A percentile compares a stretch with the other conserved stretches of the same genome.
Evolutionary conservation across 2,329 filamentous ascomycete species (phyloP).

Genomic region (Penicillium fuscoglaucum): DNA sequence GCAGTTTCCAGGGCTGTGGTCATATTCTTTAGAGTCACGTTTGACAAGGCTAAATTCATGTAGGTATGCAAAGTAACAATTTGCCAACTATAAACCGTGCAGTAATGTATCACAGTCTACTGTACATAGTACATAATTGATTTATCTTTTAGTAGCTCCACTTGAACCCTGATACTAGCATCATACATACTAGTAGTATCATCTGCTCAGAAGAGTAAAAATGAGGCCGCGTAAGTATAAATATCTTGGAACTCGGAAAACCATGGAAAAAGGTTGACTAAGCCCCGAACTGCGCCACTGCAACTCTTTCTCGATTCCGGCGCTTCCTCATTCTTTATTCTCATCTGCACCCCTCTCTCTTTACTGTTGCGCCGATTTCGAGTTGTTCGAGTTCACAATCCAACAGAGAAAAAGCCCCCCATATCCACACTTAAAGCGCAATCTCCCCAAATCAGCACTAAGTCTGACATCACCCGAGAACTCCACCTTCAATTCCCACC

Average conservation of each 20-base stretch:
- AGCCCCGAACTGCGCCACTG: slow-evolving; percentile 4
- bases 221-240: slow-evolving; percentile 2
- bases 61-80: no score
- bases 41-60: no score
- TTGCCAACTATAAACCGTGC: background rate
- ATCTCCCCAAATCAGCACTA: slow-evolving; percentile 7
- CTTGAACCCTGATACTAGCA: background rate
- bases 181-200: background rate
- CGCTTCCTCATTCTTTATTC: background rate
- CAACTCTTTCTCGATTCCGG: background rate
- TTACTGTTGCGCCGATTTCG: background rate
- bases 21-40: no score
- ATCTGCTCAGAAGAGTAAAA: background rate
- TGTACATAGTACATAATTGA: no score
- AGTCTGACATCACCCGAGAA: background rate
- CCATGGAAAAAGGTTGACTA: slow-evolving; percentile 2
- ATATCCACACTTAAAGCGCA: background rate
- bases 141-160: background rate
- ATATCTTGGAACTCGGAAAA: background rate
- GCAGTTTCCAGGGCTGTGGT: no score
- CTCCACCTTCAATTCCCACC: slow-evolving; percentile 14
- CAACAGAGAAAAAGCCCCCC: background rate
- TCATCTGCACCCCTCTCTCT: background rate
- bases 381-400: background rate
- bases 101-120: no score